Percentiles rank a stretch among this genome's conserved stretches.
phyloP scores from a whole-genome alignment of 2,329 filamentous ascomycete species.

The Stagonosporopsis cucurbitacearum region DNA sequence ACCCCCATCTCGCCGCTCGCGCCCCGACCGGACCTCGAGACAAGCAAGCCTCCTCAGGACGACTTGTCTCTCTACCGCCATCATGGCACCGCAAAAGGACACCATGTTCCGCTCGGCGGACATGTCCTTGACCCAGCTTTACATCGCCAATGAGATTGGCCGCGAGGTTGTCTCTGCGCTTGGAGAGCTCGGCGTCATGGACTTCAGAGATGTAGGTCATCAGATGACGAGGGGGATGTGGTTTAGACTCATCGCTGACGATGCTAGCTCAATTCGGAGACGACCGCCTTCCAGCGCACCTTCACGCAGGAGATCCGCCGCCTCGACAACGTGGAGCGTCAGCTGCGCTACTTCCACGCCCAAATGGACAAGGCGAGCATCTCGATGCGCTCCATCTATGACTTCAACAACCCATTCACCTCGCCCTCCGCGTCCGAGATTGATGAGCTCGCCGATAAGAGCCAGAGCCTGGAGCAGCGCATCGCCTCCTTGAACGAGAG shows the following conservation, averaged over 20 bases:
- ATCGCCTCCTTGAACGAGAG: slow-evolving; percentile 93
- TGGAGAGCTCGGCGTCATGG: slow-evolving; percentile 93
- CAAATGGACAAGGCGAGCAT: slow-evolving; percentile 96
- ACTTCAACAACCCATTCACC: slow-evolving; percentile 86
- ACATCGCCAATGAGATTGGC: slow-evolving; percentile 98
- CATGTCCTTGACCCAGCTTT: slow-evolving; percentile 99
- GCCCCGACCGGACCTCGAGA: slow-evolving; percentile 30
- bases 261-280: slow-evolving; percentile 83
- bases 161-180: slow-evolving; percentile 96
- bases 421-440: slow-evolving; percentile 93
- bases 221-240: neutral
- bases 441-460: slow-evolving; percentile 90
- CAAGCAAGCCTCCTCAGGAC: slow-evolving; percentile 29
- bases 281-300: slow-evolving; percentile 93
- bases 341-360: slow-evolving; percentile 91
- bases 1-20: slow-evolving; percentile 33
- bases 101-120: slow-evolving; percentile 99
- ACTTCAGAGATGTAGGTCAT: slow-evolving; percentile 89
- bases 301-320: slow-evolving; percentile 98
- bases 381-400: slow-evolving; percentile 84
- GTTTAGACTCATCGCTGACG: slow-evolving; percentile 31
- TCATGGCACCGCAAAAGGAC: slow-evolving; percentile 72
- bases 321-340: slow-evolving; percentile 96
- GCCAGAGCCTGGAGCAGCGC: slow-evolving; percentile 89
- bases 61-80: slow-evolving; percentile 44